Evolutionary conservation across 2,329 filamentous ascomycete genomes (phyloP).

Genomic region (Colletotrichum chrysophilum): DNA sequence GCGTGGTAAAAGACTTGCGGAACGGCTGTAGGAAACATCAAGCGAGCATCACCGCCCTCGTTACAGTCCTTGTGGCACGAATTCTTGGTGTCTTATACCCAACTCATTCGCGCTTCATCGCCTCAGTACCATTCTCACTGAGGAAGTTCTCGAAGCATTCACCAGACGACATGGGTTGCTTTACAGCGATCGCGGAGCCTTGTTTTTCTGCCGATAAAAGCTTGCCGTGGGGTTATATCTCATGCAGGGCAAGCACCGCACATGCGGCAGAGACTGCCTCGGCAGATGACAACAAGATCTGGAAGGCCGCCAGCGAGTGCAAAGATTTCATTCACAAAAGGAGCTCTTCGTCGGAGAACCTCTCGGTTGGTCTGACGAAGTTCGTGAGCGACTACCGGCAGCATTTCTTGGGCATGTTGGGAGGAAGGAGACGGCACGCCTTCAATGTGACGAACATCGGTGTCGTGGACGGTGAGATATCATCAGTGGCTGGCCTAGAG

Average conservation of each 20-base stretch:
- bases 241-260: background rate
- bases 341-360: background rate
- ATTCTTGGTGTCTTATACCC: background rate
- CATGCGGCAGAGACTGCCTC: background rate
- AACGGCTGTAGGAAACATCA: background rate
- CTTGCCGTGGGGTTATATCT: background rate
- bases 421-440: background rate
- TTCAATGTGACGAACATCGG: background rate
- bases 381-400: background rate
- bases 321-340: background rate
- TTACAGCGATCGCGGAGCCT: background rate
- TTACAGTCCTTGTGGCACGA: background rate
- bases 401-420: background rate
- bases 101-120: background rate
- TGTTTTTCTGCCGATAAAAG: background rate
- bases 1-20: background rate
- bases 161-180: background rate
- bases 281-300: background rate
- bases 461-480: background rate
- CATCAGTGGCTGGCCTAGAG: background rate
- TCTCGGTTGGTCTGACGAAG: background rate
- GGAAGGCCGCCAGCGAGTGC: background rate
- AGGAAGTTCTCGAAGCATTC: background rate
- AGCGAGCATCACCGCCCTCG: background rate
- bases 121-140: background rate